Percentiles rank a stretch among this genome's conserved stretches.
phyloP scores from a whole-genome alignment of 805 yeast genomes.

The Candida ulmi region DNA sequence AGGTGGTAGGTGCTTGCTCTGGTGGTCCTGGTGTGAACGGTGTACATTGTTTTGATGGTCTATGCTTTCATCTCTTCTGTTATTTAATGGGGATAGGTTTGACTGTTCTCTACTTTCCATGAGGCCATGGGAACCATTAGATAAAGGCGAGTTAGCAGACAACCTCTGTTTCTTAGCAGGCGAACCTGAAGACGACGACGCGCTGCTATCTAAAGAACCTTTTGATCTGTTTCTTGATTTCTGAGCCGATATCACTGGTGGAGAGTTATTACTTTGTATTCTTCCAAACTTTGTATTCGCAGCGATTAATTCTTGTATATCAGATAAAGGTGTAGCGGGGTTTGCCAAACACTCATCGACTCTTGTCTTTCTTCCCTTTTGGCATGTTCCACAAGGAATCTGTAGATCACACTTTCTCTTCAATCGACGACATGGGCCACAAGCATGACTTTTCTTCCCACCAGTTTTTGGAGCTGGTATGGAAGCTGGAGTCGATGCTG shows the following conservation, averaged over 20 bases:
- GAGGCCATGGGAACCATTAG: slow-evolving; percentile 6
- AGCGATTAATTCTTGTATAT: slow-evolving; percentile 17
- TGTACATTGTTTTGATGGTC: too few relatives aligned
- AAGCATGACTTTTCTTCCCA: slow-evolving; percentile 23
- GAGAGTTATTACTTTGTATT: slow-evolving; percentile 7
- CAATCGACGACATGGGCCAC: slow-evolving; percentile 25
- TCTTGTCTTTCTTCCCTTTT: slow-evolving; percentile 19
- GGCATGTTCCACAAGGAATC: slow-evolving; percentile 23
- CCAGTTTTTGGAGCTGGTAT: slow-evolving; percentile 1
- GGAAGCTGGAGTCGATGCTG: slow-evolving; percentile 1
- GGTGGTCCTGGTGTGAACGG: too few relatives aligned
- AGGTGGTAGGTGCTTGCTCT: too few relatives aligned
- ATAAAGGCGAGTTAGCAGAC: neutral
- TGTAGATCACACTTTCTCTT: slow-evolving; percentile 23
- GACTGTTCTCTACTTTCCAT: slow-evolving; percentile 4
- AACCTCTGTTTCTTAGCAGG: slow-evolving; percentile 2
- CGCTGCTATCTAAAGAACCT: neutral
- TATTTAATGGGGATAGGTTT: neutral
- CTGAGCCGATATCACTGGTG: slow-evolving; percentile 1
- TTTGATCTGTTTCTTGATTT: neutral
- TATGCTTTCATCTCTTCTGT: neutral
- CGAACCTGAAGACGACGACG: neutral
- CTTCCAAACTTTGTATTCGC: slow-evolving; percentile 20
- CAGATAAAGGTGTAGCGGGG: slow-evolving; percentile 21
- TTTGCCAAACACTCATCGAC: slow-evolving; percentile 20